phyloP scores from a whole-genome alignment of 2,329 filamentous ascomycete genomes.

The Hypoxylon sp. region DNA sequence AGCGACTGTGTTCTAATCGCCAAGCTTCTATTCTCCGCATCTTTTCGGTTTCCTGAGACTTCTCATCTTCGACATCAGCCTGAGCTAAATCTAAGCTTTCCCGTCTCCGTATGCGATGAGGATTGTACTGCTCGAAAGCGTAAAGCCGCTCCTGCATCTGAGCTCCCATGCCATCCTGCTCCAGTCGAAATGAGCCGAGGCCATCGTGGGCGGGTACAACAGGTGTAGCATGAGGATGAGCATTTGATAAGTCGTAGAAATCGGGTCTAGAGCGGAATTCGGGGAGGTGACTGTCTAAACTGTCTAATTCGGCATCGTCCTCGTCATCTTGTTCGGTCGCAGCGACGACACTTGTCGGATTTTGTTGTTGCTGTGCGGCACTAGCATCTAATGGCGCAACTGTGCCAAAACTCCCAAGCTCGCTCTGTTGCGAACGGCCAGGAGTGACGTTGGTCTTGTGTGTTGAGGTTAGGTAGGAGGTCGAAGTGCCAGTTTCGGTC shows the following conservation, averaged over 20 bases:
- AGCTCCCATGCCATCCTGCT: conserved; percentile 61
- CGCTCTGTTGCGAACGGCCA: conserved; percentile 78
- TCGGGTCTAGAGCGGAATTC: conserved; percentile 76
- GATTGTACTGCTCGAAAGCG: conserved; percentile 87
- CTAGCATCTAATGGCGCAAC: conserved; percentile 67
- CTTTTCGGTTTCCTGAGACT: conserved; percentile 73
- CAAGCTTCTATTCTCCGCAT: conserved; percentile 88
- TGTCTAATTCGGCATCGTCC: conserved; percentile 86
- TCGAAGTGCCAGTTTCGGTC: conserved; percentile 66
- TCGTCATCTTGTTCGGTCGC: conserved; percentile 56
- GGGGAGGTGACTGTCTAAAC: conserved; percentile 88
- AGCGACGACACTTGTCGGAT: conserved; percentile 50
- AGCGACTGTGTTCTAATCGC: conserved; percentile 88
- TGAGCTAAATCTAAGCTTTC: conserved; percentile 63
- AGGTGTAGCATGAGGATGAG: conserved; percentile 66
- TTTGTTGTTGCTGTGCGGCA: conserved; percentile 51
- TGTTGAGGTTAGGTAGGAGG: conserved; percentile 74
- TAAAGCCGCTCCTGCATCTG: conserved; percentile 85
- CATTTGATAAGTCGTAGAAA: conserved; percentile 52
- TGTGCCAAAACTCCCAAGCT: conserved; percentile 80
- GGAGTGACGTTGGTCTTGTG: conserved; percentile 70
- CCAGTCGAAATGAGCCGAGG: conserved; percentile 80
- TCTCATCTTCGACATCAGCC: conserved; percentile 61
- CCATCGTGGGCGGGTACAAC: conserved; percentile 94
- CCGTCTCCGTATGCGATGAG: conserved; percentile 66